Conservation (phyloP, 73 alveolate species). For the Tetrahymena borealis region DNA sequence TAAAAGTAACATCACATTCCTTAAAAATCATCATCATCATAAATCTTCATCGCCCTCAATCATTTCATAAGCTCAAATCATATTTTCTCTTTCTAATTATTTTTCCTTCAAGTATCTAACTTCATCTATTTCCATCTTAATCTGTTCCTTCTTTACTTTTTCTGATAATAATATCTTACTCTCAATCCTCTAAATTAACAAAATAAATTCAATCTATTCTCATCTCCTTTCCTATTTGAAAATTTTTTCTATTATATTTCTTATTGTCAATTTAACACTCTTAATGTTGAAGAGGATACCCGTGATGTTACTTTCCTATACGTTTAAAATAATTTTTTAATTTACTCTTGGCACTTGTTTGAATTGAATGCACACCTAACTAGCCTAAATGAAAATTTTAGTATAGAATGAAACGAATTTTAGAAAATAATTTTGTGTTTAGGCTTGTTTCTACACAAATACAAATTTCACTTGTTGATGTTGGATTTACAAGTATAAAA, state of each 20-base stretch:
- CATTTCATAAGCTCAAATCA: background rate
- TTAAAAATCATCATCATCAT: background rate
- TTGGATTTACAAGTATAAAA: too few species aligned
- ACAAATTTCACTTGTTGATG: too few species aligned
- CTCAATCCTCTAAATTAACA: background rate
- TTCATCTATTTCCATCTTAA: background rate
- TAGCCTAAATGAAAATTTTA: too few species aligned
- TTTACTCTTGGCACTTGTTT: too few species aligned
- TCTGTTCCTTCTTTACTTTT: background rate
- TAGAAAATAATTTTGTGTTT: too few species aligned
- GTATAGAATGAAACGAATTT: too few species aligned
- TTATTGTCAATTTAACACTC: background rate
- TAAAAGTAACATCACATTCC: background rate
- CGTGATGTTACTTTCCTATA: background rate
- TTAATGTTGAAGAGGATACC: background rate
- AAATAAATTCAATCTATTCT: background rate
- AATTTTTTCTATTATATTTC: background rate
- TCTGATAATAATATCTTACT: background rate
- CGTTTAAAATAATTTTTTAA: background rate
- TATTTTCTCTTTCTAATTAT: background rate
- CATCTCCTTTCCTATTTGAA: background rate
- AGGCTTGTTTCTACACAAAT: too few species aligned
- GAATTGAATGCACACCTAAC: too few species aligned
- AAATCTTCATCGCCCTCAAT: background rate
- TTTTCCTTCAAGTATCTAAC: background rate